Evolutionary conservation across 139 green algal species (phyloP).

Genomic region (Zygnema cylindricum): DNA sequence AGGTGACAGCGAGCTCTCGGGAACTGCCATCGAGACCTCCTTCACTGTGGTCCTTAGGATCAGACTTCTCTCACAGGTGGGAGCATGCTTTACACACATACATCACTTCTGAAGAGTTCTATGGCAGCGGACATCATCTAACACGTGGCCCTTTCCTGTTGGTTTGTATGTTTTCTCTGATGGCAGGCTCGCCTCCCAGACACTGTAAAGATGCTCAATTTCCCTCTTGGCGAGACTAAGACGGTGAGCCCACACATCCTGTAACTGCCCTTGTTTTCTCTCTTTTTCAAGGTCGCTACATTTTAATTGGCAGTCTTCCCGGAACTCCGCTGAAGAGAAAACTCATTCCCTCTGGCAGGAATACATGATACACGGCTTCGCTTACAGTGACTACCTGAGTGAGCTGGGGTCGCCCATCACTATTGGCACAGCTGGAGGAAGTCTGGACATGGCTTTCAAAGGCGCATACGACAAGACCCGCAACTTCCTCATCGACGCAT

Average conservation of each 20-base stretch:
- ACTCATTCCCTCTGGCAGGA: conserved; percentile 57
- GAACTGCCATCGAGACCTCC: conserved; percentile 49
- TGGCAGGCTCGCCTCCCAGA: conserved; percentile 46
- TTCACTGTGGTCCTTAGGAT: conserved; percentile 42
- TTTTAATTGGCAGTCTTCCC: too few relatives aligned
- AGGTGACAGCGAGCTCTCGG: conserved; percentile 53
- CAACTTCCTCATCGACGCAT: conserved; percentile 72
- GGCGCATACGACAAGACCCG: conserved; percentile 69
- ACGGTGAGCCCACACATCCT: too few relatives aligned
- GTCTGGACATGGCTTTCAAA: conserved; percentile 63
- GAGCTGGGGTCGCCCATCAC: conserved; percentile 61
- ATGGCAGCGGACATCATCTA: too few relatives aligned
- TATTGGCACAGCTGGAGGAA: conserved; percentile 37
- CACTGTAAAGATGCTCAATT: conserved; percentile 58
- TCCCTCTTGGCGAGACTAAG: conserved; percentile 69
- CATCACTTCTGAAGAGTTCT: too few relatives aligned
- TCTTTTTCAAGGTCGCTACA: too few relatives aligned
- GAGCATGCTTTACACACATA: too few relatives aligned
- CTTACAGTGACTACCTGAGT: conserved; percentile 71
- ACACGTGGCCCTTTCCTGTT: too few relatives aligned
- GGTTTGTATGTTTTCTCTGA: too few relatives aligned
- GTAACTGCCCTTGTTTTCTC: too few relatives aligned
- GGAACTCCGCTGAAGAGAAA: too few relatives aligned
- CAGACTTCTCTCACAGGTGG: conserved; percentile 43
- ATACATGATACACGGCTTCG: conserved; percentile 74